A percentile compares a stretch with the other conserved stretches of the same genome.
Evolutionary conservation across 225 moss, liverwort and hornwort genomes (phyloP).

Genomic region (Marchantia paleacea): DNA sequence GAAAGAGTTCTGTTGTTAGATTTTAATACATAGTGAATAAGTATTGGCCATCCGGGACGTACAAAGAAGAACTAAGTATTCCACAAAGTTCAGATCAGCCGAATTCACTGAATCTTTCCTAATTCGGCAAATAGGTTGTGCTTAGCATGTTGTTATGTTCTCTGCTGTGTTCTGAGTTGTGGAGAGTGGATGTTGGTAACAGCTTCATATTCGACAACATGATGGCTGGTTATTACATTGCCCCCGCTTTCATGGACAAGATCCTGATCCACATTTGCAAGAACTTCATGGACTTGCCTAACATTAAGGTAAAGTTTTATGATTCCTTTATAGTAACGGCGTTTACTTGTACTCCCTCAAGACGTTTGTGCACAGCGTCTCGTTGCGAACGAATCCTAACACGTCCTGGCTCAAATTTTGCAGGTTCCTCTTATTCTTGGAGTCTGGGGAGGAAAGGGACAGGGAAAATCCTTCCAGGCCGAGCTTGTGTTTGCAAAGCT

Average conservation of each 20-base stretch:
- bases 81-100: too few species aligned
- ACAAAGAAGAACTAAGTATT: too few species aligned
- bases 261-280: constrained; percentile 73
- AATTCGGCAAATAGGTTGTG: too few species aligned
- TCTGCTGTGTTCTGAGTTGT: too few species aligned
- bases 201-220: constrained; percentile 82
- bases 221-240: constrained; percentile 82
- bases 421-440: constrained; percentile 89
- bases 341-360: too few species aligned
- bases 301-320: constrained; percentile 56
- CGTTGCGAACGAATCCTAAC: not conserved
- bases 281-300: constrained; percentile 88
- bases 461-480: constrained; percentile 97
- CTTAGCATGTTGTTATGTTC: too few species aligned
- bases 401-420: not conserved
- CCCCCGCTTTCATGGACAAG: constrained; percentile 97
- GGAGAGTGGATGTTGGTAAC: not conserved
- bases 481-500: constrained; percentile 89
- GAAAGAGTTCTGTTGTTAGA: too few species aligned
- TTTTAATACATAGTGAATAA: too few species aligned
- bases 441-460: constrained; percentile 98
- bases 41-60: too few species aligned
- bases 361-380: too few species aligned
- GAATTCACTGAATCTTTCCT: too few species aligned
- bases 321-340: too few species aligned